Evolutionary conservation across 2,329 filamentous ascomycete genomes (phyloP).

Genomic region (Juglanconis oblonga): DNA sequence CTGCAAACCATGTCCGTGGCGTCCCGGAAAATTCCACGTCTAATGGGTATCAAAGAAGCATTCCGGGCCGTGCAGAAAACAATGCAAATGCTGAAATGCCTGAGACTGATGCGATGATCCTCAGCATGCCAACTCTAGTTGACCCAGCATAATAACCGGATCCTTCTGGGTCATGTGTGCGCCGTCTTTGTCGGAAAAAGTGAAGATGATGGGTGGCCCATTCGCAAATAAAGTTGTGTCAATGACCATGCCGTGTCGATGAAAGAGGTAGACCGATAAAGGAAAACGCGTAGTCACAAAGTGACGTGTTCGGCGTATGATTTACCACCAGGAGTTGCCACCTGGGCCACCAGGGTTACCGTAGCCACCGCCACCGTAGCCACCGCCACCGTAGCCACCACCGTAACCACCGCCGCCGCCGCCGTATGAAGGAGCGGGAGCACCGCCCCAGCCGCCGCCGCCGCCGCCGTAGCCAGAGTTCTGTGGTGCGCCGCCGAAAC

Average conservation of each 20-base stretch:
- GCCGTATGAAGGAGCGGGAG: constrained; percentile 41
- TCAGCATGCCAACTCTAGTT: constrained; percentile 32
- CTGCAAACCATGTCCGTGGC: constrained; percentile 26
- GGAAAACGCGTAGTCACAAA: constrained; percentile 5
- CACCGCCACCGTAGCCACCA: constrained; percentile 44
- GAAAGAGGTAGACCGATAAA: constrained; percentile 21
- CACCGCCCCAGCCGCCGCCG: constrained; percentile 44
- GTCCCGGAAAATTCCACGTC: constrained; percentile 29
- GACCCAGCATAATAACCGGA: constrained; percentile 23
- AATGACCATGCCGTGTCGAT: constrained; percentile 21
- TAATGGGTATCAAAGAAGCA: constrained; percentile 39
- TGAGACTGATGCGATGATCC: constrained; percentile 32
- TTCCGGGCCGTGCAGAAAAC: constrained; percentile 32
- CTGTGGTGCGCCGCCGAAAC: constrained; percentile 36
- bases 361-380: constrained; percentile 55
- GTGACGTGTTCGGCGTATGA: constrained; percentile 14
- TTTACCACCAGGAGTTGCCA: constrained; percentile 68
- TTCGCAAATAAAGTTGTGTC: constrained; percentile 37
- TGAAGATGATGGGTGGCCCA: constrained; percentile 22
- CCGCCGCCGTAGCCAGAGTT: constrained; percentile 28
- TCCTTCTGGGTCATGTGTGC: constrained; percentile 34
- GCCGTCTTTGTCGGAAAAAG: constrained; percentile 31
- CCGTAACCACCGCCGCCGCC: constrained; percentile 34
- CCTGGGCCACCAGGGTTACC: constrained; percentile 65
- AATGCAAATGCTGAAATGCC: constrained; percentile 35